phyloP scores from a whole-genome alignment of 371 early-diverging fungal genomes.

The Mortierella polycephala region DNA sequence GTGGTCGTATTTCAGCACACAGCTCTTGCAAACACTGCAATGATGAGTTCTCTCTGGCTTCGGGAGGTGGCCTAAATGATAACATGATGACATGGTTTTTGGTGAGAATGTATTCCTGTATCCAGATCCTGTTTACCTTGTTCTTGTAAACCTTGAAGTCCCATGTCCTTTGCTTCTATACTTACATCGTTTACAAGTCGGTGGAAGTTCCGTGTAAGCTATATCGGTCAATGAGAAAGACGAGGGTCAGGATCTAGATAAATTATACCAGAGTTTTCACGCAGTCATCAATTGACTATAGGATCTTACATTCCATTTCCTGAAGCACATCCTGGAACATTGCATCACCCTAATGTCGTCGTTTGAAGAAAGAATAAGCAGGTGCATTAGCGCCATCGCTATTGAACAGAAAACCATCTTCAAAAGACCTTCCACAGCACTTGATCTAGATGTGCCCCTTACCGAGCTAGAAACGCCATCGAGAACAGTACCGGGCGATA shows the following conservation, averaged over 20 bases:
- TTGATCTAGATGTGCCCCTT: neutral
- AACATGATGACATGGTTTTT: too few relatives aligned
- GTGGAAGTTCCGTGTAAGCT: slow-evolving; percentile 45
- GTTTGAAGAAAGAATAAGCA: neutral
- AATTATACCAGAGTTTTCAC: neutral
- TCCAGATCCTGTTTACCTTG: neutral
- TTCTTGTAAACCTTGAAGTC: neutral
- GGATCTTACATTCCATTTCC: slow-evolving; percentile 45
- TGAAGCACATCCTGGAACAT: slow-evolving; percentile 39
- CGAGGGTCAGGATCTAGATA: neutral
- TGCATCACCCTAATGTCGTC: slow-evolving; percentile 27
- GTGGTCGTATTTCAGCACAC: slow-evolving; percentile 80
- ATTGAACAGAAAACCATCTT: too few relatives aligned
- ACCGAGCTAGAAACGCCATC: slow-evolving; percentile 39
- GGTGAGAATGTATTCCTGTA: neutral
- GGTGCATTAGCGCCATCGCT: too few relatives aligned
- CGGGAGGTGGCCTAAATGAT: slow-evolving; percentile 63
- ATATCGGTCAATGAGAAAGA: neutral
- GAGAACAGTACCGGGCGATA: slow-evolving; percentile 61
- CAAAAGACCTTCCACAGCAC: too few relatives aligned
- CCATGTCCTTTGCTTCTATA: neutral
- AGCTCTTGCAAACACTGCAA: slow-evolving; percentile 87
- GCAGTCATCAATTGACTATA: neutral
- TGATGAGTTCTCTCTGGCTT: slow-evolving; percentile 94
- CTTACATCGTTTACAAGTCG: slow-evolving; percentile 52